Conservation (phyloP, 2,329 filamentous ascomycete species). For the Sporothrix variecibatus region DNA sequence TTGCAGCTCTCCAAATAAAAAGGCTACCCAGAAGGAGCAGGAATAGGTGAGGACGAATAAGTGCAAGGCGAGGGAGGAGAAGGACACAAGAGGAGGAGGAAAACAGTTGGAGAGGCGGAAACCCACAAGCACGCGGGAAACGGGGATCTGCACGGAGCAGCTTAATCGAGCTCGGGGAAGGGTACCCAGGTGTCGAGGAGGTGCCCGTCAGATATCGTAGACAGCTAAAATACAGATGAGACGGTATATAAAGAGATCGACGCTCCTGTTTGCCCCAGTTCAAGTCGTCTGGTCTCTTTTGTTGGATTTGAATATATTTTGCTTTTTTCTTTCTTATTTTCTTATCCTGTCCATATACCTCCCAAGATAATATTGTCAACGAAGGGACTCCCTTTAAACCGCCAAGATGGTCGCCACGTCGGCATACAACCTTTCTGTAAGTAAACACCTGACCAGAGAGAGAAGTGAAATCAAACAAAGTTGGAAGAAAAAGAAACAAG, state of each 20-base stretch:
- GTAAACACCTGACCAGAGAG: background rate
- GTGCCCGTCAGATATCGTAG: background rate
- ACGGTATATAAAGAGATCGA: slow-evolving; percentile 1
- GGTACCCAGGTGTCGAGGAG: slow-evolving; percentile 7
- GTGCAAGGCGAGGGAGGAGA: background rate
- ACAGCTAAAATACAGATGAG: background rate
- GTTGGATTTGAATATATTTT: background rate
- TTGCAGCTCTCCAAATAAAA: background rate
- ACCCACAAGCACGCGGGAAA: background rate
- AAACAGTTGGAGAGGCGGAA: background rate
- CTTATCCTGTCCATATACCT: background rate
- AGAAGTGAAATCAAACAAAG: background rate
- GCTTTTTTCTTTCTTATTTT: background rate
- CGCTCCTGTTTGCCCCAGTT: too few species aligned
- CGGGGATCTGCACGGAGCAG: background rate
- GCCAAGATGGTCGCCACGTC: slow-evolving; percentile 18
- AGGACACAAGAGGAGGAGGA: background rate
- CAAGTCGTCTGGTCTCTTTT: background rate
- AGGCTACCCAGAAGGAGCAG: background rate
- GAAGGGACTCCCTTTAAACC: background rate
- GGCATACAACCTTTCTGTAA: slow-evolving; percentile 19
- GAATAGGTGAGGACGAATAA: background rate
- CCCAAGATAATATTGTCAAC: background rate
- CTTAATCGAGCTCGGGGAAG: slow-evolving; percentile 2
- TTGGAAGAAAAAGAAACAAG: background rate